Base-by-base conservation (phyloP, 805 yeast species). In the Spathaspora boniae region DNA sequence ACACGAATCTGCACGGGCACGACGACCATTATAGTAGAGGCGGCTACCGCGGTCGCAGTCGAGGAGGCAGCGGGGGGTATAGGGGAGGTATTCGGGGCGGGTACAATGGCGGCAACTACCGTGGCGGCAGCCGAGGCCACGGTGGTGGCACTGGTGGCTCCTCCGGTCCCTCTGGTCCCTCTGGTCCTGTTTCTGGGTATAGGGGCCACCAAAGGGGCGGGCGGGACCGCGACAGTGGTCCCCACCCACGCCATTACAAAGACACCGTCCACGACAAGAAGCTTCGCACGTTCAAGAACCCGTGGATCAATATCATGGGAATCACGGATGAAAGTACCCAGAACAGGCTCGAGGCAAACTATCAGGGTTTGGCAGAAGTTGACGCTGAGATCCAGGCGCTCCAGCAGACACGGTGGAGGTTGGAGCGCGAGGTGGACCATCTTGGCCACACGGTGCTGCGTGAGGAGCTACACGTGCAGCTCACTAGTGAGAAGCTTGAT, bases 401-500 rank as follows among this genome's bases (percentile, higher is more conserved):
- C n/a, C 65, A 61, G 32, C 40, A 36, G 15, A 48, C 50, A 18
- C 45, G 50, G 24, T 36, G 47, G 12, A 49, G 45, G 43, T 47
- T 62, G 26, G 47, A 47, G 25, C 36, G 36, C 16, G 35, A 45
- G 3, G 39, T 55, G 11, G 40, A 34, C 9, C 36, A 36, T 6
- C 35, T 59, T 22, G 54, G 53, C 29, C 37, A 44, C 8, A 60
- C 58, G 34, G 53, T 58, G 1, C 42, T 28, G 22, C 45, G 60
- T 31, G 72, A 68, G 35, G 61, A 50, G 14, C 42, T 64, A 25
- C 57, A 60, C 39, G 67, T 56, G 6, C 57, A 56, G 34, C 34
- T 64, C n/a, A 55, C 67, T 21, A 69, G 56, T 29, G 79, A 75
- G 41, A 72, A 72, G 45, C 54, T 75, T 28, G 79, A 73, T 42